phyloP scores from a whole-genome alignment of 352 stramenopile species.

The Phytopythium helicoides region DNA sequence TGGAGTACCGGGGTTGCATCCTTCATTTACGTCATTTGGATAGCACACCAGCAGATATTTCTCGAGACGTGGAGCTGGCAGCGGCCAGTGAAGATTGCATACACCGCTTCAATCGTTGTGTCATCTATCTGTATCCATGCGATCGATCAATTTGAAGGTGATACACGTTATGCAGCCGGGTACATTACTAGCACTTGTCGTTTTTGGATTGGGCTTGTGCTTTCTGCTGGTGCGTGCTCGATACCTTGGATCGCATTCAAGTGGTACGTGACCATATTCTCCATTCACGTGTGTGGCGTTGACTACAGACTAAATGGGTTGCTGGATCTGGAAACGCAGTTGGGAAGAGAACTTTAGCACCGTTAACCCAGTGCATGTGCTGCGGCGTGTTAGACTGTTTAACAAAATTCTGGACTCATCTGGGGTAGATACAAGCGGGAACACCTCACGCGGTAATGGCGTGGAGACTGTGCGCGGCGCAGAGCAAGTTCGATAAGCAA shows the following conservation, averaged over 20 bases:
- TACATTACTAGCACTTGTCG: conserved; percentile 24
- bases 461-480: neutral
- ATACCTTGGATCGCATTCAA: conserved; percentile 64
- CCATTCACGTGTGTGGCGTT: neutral
- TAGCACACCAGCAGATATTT: conserved; percentile 90
- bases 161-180: conserved; percentile 49
- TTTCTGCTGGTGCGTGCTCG: conserved; percentile 42
- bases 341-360: conserved; percentile 76
- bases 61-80: conserved; percentile 84
- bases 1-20: conserved; percentile 89
- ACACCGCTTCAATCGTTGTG: conserved; percentile 44
- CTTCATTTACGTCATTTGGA: conserved; percentile 92
- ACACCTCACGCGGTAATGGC: neutral
- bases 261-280: conserved; percentile 36
- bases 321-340: conserved; percentile 16
- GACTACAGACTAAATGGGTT: too few species aligned
- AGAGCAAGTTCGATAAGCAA: neutral
- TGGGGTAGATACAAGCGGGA: conserved; percentile 13
- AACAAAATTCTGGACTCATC: conserved; percentile 76
- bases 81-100: conserved; percentile 30
- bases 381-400: conserved; percentile 61
- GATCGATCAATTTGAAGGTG: conserved; percentile 50
- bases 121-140: conserved; percentile 48
- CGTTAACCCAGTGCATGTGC: conserved; percentile 70
- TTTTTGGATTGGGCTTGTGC: conserved; percentile 63